Evolutionary conservation across 1,139 yeast species (phyloP), one percentile per base, ranked within the genome.

Genomic region (Kodamaea arcana): DNA sequence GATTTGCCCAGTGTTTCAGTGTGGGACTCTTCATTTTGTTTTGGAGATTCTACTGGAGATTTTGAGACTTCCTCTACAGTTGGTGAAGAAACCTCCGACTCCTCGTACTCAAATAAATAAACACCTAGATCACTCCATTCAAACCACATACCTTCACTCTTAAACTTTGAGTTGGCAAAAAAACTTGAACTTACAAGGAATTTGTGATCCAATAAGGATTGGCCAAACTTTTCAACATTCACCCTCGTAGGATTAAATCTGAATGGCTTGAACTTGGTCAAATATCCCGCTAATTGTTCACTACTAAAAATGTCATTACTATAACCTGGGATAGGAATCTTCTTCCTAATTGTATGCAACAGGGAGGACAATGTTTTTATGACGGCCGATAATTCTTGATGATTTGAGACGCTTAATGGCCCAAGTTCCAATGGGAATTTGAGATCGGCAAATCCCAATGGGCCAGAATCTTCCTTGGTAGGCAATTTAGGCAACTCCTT

Each of bases 61-160:
- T 69, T 58, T 31, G 45, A 33, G 42, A 51, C 27, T 27, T 15
- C 30, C 3, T 9, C 20, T 15, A n/a, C 15, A 12, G 26, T 24
- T 7, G 26, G 14, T 18, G 15, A 25, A 26, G 10, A 27, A 21
- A 23, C 34, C 26, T 6, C 12, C 7, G 15, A 12, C 23, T 27
- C 30, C 11, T 41, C 34, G 33, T 41, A 51, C 12, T 46, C 46
- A 6, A 60, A 48, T 4, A 54, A 47, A 24, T 38, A 51, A 3
- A 47, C 26, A 6, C 71, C 65, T 29, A 58, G 43, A 12, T 65
- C 71, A 2, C 72, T 52, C 75, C 75, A 69, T 44, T 69, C 75
- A 39, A 67, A 66, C 74, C 74, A 69, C 64, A 66, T 58, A 2
- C 65, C 65, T 41, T 67, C 73, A 42, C 71, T 64, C 35, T 52